Base-by-base conservation (phyloP, 495 filamentous ascomycete species). In the Daldinia concentrica region DNA sequence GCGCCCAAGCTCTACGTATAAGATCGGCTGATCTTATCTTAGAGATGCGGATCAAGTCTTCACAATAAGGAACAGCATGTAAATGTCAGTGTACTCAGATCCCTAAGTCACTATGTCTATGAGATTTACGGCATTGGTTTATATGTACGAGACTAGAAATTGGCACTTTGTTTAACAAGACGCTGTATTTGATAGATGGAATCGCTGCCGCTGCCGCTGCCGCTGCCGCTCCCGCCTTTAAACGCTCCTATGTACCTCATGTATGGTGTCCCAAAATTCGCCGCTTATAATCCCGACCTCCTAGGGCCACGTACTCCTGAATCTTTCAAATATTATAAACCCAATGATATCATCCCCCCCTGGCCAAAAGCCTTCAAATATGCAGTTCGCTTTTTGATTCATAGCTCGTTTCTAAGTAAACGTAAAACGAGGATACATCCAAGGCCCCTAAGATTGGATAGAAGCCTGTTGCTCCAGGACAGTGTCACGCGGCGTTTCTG, bases 371-470 rank as follows among this genome's bases (percentile, higher is more conserved):
- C 17, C 27, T 57, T 15, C 19, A 11, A 37, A 27, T 19, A 22
- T 32, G 27, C 29, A n/a, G 11, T 56, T 41, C 48, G 22, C n/a
- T n/a, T 7, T 30, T 9, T 41, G 26, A 17, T 64, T 55, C 34
- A 37, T 43, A 6, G 1, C 54, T 34, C 17, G 30, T 37, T 57
- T 8, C 54, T 7, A 30, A 36, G n/a, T 36, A 34, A 17, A 60
- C 5, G 22, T 39, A 60, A 30, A 11, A 60, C 6, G 8, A 43
- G 19, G 24, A 43, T 30, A 39, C 32, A 68, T 68, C 52, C 52
- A 52, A 69, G 51, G 32, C 6, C 24, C 27, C 59, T 69, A 69
- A 12, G 6, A 41, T 64, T 56, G 54, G 41, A 37, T 60, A 34
- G 58, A 26, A 41, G 34, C 32, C 32, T 52, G 59, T 17, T 63